phyloP scores from a whole-genome alignment of 2,329 filamentous ascomycete species.

The Monilinia vaccinii-corymbosi region DNA sequence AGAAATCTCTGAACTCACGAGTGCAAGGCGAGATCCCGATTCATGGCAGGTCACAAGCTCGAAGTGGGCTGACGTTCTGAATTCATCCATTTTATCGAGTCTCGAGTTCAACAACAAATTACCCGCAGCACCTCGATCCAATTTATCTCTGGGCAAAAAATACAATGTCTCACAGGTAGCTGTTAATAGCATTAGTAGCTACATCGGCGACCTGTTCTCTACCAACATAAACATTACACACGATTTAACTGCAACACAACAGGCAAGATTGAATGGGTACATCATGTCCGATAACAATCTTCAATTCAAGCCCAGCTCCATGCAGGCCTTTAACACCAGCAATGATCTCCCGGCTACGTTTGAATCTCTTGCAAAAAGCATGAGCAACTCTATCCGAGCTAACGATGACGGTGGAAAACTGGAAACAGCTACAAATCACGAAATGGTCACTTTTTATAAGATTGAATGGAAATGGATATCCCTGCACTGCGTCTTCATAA shows the following conservation, averaged over 20 bases:
- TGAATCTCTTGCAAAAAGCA: background rate
- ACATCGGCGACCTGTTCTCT: background rate
- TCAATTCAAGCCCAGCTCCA: background rate
- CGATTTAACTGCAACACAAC: background rate
- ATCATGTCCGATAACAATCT: background rate
- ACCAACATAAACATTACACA: background rate
- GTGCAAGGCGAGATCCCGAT: background rate
- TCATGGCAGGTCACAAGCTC: conserved; percentile 3
- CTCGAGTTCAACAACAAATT: background rate
- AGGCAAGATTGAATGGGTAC: conserved; percentile 2
- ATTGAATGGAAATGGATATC: conserved; percentile 1
- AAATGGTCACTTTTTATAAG: background rate
- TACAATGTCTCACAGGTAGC: background rate
- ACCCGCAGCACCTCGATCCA: background rate
- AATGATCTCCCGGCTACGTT: background rate
- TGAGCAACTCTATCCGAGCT: conserved; percentile 1
- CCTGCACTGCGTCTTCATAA: background rate
- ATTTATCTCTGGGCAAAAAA: background rate
- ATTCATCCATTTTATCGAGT: background rate
- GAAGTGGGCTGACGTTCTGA: background rate
- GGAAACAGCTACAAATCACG: background rate
- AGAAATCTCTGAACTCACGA: background rate
- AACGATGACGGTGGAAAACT: background rate
- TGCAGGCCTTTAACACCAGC: background rate
- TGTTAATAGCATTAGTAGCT: background rate